Conservation (phyloP, 768 basidiomycete genomes). For the Cystobasidium tubakii region DNA sequence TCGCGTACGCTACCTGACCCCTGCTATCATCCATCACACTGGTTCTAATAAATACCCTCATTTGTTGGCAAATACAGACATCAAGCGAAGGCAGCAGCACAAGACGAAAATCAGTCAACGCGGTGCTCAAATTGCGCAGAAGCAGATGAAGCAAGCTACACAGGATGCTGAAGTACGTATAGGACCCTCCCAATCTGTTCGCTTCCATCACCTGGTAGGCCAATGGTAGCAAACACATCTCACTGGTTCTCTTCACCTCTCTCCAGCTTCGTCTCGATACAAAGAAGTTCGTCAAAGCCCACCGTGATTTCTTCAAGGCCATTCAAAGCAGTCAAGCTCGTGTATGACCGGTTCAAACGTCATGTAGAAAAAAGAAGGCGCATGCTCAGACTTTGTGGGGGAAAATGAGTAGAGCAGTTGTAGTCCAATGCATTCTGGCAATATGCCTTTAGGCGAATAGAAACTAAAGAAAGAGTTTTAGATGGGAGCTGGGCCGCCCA, state of each 20-base stretch:
- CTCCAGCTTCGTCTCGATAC: conserved; percentile 6
- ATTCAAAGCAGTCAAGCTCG: neutral
- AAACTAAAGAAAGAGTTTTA: too few species aligned
- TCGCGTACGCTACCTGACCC: neutral
- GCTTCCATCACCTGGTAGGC: too few species aligned
- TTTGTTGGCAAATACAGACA: neutral
- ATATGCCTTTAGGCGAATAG: too few species aligned
- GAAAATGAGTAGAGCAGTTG: too few species aligned
- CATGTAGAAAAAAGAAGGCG: too few species aligned
- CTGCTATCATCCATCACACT: too few species aligned
- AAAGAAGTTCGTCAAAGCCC: conserved; percentile 11
- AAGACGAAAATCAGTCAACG: neutral
- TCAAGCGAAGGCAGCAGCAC: neutral
- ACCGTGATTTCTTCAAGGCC: conserved; percentile 23
- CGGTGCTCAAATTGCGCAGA: conserved; percentile 7
- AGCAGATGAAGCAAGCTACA: neutral
- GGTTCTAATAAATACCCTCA: too few species aligned
- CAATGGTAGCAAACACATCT: too few species aligned
- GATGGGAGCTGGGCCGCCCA: neutral
- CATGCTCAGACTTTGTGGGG: too few species aligned
- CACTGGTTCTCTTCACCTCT: neutral
- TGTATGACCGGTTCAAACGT: neutral
- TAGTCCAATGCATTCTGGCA: too few species aligned
- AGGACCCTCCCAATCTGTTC: too few species aligned
- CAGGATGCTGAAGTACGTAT: conserved; percentile 19